phyloP scores from a whole-genome alignment of 2,329 filamentous ascomycete genomes.

The Nigrospora osmanthi region DNA sequence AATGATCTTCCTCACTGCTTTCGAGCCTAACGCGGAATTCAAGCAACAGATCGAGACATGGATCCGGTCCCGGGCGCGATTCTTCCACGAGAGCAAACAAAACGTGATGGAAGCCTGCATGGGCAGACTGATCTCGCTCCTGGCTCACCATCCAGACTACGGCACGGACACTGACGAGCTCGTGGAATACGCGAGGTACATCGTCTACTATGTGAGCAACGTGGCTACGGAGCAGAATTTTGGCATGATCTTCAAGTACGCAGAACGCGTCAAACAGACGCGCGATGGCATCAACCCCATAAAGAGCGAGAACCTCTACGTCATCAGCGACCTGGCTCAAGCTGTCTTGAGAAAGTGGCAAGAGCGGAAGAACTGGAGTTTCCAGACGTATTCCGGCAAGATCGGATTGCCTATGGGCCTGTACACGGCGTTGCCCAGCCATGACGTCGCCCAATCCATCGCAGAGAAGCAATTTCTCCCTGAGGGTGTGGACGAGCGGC shows the following conservation, averaged over 20 bases:
- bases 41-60: constrained; percentile 75
- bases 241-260: constrained; percentile 82
- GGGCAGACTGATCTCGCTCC: constrained; percentile 73
- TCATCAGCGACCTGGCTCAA: constrained; percentile 81
- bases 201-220: constrained; percentile 78
- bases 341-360: constrained; percentile 77
- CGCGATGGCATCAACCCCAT: constrained; percentile 66
- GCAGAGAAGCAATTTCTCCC: constrained; percentile 80
- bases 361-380: constrained; percentile 75
- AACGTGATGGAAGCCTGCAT: constrained; percentile 74
- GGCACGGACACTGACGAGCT: constrained; percentile 58
- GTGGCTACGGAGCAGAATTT: constrained; percentile 84
- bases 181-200: constrained; percentile 77
- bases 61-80: constrained; percentile 72
- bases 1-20: constrained; percentile 83
- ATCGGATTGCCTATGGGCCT: constrained; percentile 73
- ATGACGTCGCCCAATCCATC: constrained; percentile 74
- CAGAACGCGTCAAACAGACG: constrained; percentile 87
- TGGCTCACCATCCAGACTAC: constrained; percentile 93
- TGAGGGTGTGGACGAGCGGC: constrained; percentile 63
- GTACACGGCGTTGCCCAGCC: constrained; percentile 67
- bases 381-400: constrained; percentile 77
- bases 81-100: constrained; percentile 51
- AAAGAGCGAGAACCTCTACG: constrained; percentile 69
- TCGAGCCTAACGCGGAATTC: constrained; percentile 71